A percentile compares a stretch with the other conserved stretches of the same genome.
These are phyloP conservation scores for Aspergillus mulundensis DNA, from an alignment of 495 filamentous ascomycete genomes.

Conservation along the genomic window DNA sequence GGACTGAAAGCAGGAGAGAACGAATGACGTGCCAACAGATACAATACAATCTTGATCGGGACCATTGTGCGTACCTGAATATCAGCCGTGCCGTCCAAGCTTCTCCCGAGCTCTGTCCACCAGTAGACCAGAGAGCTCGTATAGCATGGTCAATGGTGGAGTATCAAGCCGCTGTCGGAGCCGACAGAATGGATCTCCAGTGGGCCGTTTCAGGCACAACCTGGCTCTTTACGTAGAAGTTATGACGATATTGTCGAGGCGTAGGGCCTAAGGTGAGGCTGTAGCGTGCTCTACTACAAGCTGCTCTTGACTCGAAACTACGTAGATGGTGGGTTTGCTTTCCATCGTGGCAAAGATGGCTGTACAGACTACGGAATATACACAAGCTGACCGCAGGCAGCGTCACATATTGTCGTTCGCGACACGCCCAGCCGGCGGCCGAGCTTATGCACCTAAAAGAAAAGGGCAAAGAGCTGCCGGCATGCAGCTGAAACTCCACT, in stretches of 20 bases:
- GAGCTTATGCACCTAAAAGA: not conserved
- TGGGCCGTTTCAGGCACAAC: not conserved
- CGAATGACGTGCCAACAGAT: no score
- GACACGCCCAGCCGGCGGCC: no score
- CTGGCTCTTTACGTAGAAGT: not conserved
- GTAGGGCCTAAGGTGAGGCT: not conserved
- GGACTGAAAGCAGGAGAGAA: no score
- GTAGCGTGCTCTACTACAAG: not conserved
- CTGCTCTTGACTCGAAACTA: not conserved
- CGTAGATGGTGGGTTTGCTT: no score
- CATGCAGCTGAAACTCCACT: not conserved
- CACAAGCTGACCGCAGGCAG: not conserved
- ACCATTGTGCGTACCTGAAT: no score
- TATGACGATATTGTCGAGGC: not conserved
- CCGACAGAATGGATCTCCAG: not conserved
- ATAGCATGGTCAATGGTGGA: not conserved
- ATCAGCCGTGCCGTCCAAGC: no score
- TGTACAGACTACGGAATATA: not conserved
- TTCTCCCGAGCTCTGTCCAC: not conserved
- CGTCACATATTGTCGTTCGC: not conserved
- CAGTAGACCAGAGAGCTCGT: not conserved
- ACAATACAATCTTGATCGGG: no score
- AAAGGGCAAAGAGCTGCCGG: not conserved
- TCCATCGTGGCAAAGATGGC: no score
- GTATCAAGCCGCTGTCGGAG: not conserved